Evolutionary conservation across 2,329 filamentous ascomycete species (phyloP).

Genomic region (Aotearoamyces nothofagi): DNA sequence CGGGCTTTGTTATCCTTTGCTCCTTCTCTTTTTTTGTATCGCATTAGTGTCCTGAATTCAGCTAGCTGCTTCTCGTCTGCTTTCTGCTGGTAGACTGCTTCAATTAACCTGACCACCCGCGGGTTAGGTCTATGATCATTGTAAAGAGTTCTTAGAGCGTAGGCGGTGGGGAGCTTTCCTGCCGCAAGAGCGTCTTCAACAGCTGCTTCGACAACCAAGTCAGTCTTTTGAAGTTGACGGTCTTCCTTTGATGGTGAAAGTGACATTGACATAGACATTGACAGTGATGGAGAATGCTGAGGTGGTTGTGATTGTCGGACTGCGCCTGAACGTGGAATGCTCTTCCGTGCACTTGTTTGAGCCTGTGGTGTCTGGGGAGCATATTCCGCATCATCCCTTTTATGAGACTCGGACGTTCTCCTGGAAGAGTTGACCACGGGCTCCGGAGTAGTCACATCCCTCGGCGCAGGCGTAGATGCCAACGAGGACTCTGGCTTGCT

Average conservation of each 20-base stretch:
- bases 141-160: conserved; percentile 42
- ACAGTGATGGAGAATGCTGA: conserved; percentile 1
- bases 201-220: conserved; percentile 38
- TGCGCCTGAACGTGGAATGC: conserved; percentile 7
- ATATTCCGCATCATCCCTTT: conserved; percentile 5
- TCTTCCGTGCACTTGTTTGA: conserved; percentile 9
- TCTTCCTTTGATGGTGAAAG: conserved; percentile 1
- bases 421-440: conserved; percentile 6
- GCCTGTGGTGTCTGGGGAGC: conserved; percentile 6
- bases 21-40: conserved; percentile 40
- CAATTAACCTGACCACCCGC: conserved; percentile 38
- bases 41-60: conserved; percentile 34
- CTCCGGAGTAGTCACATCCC: conserved; percentile 13
- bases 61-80: conserved; percentile 35
- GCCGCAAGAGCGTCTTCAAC: conserved; percentile 41
- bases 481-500: conserved; percentile 13
- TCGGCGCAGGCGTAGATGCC: conserved; percentile 10
- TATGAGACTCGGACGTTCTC: conserved; percentile 8
- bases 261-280: conserved; percentile 1
- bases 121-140: conserved; percentile 37
- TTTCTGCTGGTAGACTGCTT: conserved; percentile 40
- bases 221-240: conserved; percentile 19
- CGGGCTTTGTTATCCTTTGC: conserved; percentile 22
- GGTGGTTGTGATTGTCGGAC: conserved; percentile 1
- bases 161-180: conserved; percentile 45